Base-by-base conservation (phyloP, 306 rosid genomes). In the Pterocarpus macrocarpus region DNA sequence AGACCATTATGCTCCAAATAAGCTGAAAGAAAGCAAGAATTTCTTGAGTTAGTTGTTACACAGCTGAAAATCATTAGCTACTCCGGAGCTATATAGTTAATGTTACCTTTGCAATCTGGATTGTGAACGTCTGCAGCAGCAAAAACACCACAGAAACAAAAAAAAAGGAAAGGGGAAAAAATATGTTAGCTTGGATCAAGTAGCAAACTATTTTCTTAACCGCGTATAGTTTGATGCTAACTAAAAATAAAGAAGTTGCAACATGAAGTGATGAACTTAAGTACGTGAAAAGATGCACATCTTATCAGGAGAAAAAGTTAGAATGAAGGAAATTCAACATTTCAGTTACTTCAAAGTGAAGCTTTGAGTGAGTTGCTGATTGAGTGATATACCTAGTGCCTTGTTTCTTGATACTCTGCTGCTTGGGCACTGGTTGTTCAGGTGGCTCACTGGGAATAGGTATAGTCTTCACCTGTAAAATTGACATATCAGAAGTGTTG, bases 91-190 rank as follows among this genome's bases (percentile, higher is more conserved):
- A 38, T 5, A 13, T 45, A 52, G 55, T 16, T 61, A 49, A 53
- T 64, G 80, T 92, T 82, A 91, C 94, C 91, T 90, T 66, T 87
- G 91, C 63, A 81, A 71, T 76, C 80, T 77, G 10, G 94, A 86
- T 77, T 84, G 85, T 44, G 91, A 81, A 75, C 92, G 92, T 58
- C 80, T 91, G 35, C 81, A 15, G 80, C 85, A 80, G 77, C 86
- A 84, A 43, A 63, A 22, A 34, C 62, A 70, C 28, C 28, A 22
- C 28, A 22, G 28, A 22, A 22, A 22, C 28, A 30, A 17, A 69
- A 80, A 13, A 14, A 36, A 35, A 28, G 15, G 55, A 2, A 0
- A 16, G 9, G 3, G 15, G 5, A 43, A 45, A 43, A 4, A 56
- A 30, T 12, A 35, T 17, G 66, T 84, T 58, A 86, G 84, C 5